These are phyloP conservation scores for Aureobasidium sp. DNA, from an alignment of 2,329 filamentous ascomycete genomes.

Conservation along the genomic window DNA sequence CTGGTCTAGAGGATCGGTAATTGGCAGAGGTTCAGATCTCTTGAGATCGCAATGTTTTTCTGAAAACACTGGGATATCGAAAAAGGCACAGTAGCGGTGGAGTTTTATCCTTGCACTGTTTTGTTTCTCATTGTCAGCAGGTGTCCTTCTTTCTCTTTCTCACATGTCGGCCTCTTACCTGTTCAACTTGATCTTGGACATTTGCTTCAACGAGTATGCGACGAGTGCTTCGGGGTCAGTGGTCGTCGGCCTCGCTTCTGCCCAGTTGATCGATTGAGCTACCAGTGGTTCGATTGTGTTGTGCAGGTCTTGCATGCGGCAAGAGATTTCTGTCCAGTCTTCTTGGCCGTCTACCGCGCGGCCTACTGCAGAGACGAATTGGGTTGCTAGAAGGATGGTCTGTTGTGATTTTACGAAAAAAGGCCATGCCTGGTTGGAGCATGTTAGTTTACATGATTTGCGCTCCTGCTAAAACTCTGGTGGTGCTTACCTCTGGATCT, in stretches of 20 bases:
- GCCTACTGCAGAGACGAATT: slow-evolving; percentile 7
- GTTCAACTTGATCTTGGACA: slow-evolving; percentile 46
- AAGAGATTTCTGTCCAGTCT: not conserved
- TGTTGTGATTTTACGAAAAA: slow-evolving; percentile 14
- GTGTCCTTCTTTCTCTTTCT: not conserved
- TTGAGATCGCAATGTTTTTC: slow-evolving; percentile 46
- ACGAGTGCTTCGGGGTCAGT: slow-evolving; percentile 37
- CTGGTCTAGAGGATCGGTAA: not conserved
- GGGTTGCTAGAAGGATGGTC: slow-evolving; percentile 5
- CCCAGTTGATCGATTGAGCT: slow-evolving; percentile 18
- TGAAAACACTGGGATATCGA: slow-evolving; percentile 44
- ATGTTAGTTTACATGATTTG: not conserved
- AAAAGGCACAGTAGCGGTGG: slow-evolving; percentile 48
- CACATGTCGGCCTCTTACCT: slow-evolving; percentile 28
- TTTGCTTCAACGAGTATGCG: slow-evolving; percentile 39
- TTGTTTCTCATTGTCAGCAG: not conserved
- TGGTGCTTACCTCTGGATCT: not conserved
- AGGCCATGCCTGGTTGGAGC: not conserved
- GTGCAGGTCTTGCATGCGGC: slow-evolving; percentile 6
- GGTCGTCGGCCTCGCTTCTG: slow-evolving; percentile 28
- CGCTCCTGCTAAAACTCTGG: not conserved
- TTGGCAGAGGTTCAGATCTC: slow-evolving; percentile 24
- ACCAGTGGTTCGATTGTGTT: slow-evolving; percentile 1
- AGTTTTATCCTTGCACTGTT: slow-evolving; percentile 45
- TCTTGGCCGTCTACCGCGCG: not conserved